Evolutionary conservation across 768 basidiomycete species (phyloP), one percentile per base, ranked within the genome.

Genomic region (Hygrocybe coccinea): DNA sequence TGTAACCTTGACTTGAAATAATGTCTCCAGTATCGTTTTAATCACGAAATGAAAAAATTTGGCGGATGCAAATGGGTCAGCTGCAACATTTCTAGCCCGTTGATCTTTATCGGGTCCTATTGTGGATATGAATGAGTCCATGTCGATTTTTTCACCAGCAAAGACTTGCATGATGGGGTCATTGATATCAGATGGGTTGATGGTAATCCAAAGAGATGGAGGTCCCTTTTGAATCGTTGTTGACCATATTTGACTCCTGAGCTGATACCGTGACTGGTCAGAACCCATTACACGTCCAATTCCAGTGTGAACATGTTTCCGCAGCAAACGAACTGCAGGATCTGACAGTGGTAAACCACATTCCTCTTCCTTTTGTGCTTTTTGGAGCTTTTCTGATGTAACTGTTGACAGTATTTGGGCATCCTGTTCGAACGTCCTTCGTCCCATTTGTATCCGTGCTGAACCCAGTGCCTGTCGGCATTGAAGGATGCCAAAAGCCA

Each of bases 121-220:
- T 1, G 51, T 57, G 0, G 19, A 8, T 0, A 56, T 3, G 52
- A 77, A 76, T 2, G 55, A 2, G 50, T 79, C 71, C 15, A 79
- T 41, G 51, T 79, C 65, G 6, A 79, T 75, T 0, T 71, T 52
- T 48, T 64, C 67, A 0, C 75, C 74, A 0, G 66, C 66, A 37
- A 77, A 67, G 0, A 76, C 57, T 58, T 76, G 74, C 0, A 69
- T 69, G 22, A 79, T 67, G 0, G 77, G 78, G 57, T 78, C 74
- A 34, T 75, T 69, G 0, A 70, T 49, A 57, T 79, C 74, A 0
- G 55, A 52, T 1, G 72, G 74, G 56, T 78, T 78, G 2, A 78
- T 73, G 0, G 75, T 78, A 0, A 76, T 57, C 76, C 76, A 79
- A 0, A 77, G 29, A 4, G 55, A 59, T 1, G 70, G 68, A 14